Conservation (phyloP, 2,329 filamentous ascomycete species). For the Fusarium pilosicola region DNA sequence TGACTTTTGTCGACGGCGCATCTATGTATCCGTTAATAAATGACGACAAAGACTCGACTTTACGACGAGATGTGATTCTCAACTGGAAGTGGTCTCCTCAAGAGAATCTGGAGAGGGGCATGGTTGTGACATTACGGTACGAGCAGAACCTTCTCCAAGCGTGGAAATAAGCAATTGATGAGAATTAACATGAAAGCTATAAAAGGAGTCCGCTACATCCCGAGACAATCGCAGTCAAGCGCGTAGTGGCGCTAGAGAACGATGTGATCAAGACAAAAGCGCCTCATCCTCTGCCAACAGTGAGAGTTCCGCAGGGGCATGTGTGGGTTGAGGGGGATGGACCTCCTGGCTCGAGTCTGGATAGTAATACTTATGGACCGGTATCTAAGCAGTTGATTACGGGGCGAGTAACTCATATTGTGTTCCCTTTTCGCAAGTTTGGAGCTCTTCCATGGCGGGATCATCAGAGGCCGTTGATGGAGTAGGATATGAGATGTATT, state of each 20-base stretch:
- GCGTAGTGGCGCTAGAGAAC: slow-evolving; percentile 82
- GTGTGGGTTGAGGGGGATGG: slow-evolving; percentile 97
- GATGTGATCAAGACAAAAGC: slow-evolving; percentile 76
- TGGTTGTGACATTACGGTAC: slow-evolving; percentile 78
- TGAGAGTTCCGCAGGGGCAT: slow-evolving; percentile 82
- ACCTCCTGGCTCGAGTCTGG: slow-evolving; percentile 72
- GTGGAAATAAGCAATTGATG: neutral
- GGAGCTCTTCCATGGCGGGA: slow-evolving; percentile 69
- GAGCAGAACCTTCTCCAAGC: slow-evolving; percentile 29
- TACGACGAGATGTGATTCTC: slow-evolving; percentile 64
- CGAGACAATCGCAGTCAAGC: slow-evolving; percentile 78
- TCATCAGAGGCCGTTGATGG: slow-evolving; percentile 49
- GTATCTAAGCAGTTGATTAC: slow-evolving; percentile 79
- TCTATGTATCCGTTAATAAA: slow-evolving; percentile 86
- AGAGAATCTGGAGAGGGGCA: slow-evolving; percentile 71
- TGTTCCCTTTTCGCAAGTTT: slow-evolving; percentile 73
- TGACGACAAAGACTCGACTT: slow-evolving; percentile 67
- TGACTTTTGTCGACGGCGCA: slow-evolving; percentile 66
- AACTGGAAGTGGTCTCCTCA: slow-evolving; percentile 69
- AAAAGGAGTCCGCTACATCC: slow-evolving; percentile 76
- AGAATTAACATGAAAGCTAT: slow-evolving; percentile 3
- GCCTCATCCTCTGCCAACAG: slow-evolving; percentile 65
- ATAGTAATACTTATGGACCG: slow-evolving; percentile 93
- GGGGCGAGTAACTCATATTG: slow-evolving; percentile 76
- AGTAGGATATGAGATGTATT: neutral